These are phyloP conservation scores for Crithidia fasciculata DNA, from an alignment of 208 protist genomes.

Conservation along the genomic window DNA sequence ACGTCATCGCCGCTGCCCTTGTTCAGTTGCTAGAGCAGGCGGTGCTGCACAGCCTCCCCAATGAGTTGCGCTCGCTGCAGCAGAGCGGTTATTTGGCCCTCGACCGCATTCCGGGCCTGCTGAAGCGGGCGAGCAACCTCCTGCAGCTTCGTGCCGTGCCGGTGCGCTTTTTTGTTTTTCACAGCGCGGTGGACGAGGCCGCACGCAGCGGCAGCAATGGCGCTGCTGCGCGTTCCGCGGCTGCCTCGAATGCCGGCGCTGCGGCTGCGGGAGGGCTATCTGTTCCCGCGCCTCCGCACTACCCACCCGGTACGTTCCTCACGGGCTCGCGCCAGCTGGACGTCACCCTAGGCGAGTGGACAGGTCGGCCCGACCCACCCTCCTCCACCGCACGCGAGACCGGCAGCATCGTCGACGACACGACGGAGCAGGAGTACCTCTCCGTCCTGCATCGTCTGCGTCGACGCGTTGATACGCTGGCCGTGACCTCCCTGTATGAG, in stretches of 20 bases:
- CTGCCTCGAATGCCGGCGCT: background rate
- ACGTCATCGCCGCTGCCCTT: conserved; percentile 70
- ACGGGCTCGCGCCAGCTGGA: conserved; percentile 57
- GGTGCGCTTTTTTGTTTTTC: conserved; percentile 84
- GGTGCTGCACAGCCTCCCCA: conserved; percentile 48
- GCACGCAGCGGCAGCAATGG: background rate
- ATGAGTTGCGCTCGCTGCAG: conserved; percentile 55
- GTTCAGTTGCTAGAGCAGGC: conserved; percentile 66
- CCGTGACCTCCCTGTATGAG: conserved; percentile 65
- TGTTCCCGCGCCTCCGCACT: conserved; percentile 25
- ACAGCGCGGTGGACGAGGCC: conserved; percentile 61
- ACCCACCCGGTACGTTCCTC: conserved; percentile 64
- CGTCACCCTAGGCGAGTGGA: conserved; percentile 73
- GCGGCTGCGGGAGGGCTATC: conserved; percentile 11
- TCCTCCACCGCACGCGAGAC: conserved; percentile 29
- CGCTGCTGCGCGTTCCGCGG: background rate
- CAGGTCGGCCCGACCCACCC: conserved; percentile 44
- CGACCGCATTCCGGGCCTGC: conserved; percentile 65
- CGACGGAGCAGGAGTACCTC: conserved; percentile 76
- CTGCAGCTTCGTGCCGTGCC: conserved; percentile 73
- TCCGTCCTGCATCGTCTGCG: conserved; percentile 75
- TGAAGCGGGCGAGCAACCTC: conserved; percentile 56
- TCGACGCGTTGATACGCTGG: conserved; percentile 52
- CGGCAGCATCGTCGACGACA: conserved; percentile 36
- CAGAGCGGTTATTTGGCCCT: conserved; percentile 76